Evolutionary conservation across 805 yeast species (phyloP), one percentile per base, ranked within the genome.

Genomic region (Barnettozyma wickerhamii): DNA sequence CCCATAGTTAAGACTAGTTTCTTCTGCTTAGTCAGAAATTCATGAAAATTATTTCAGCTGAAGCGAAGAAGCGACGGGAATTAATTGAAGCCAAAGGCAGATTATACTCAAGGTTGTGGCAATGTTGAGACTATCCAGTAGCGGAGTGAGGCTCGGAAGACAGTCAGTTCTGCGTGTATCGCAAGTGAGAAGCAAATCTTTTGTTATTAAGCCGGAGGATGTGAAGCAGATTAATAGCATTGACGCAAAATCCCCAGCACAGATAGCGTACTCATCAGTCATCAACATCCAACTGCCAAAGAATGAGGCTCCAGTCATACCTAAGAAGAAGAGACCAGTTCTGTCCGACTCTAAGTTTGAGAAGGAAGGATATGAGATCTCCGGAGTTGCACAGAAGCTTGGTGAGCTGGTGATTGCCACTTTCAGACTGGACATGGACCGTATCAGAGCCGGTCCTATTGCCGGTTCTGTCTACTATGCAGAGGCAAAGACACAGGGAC

Each of bases 381-480:
- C 81, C 0, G 59, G 64, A 41, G 71, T 78, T 72, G 69, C 75
- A 45, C 73, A 69, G 47, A 67, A 70, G 0, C 56, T 85, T 28
- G 93, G 91, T 50, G 89, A 85, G 58, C 55, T 73, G 30, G 69
- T 82, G 18, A 74, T 84, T 41, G 68, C 73, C 5, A 35, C 60
- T 0, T 81, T 91, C 59, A 71, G 77, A 48, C 67, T 91, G 43
- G 96, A 91, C 62, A 88, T 91, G 95, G 98, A 91, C 67, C 77
- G 77, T 48, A 75, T 90, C 29, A 76, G 98, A 57, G 84, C 97
- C 0, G 98, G 97, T 20, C 89, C 97, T 1, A 81, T 91, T 49
- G 96, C 96, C 5, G 98, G 97, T 7, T 83, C 90, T 4, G 72
- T 75, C 42, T 93, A 90, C 64, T 84, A 86, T 56, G 88, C 84